Base-by-base conservation (phyloP, 768 basidiomycete species). In the Amanita inopinata region DNA sequence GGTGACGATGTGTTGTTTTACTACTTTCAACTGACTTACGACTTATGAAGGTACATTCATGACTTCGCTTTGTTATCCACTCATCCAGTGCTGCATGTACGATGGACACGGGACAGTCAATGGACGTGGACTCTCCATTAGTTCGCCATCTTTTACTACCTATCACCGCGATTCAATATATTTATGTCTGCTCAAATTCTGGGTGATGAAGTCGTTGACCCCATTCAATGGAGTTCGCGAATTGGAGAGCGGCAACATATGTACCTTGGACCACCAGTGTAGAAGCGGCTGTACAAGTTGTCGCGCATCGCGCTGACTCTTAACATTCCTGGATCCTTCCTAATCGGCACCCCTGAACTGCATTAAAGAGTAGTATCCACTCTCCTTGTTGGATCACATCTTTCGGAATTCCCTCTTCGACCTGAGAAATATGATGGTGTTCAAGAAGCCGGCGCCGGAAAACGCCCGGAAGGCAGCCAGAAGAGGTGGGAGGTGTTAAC, bases 401-500 rank as follows among this genome's bases (percentile, higher is more conserved):
- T 47, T 60, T 64, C 9, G 56, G 47, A 14, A 61, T 54, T 14
- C 61, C 59, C 8, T 65, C 59, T 14, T 55, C 56, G 22, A 71
- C 76, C 54, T 83, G 81, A 5, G 59, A 52, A 27, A 87, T 68
- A 4, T 66, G 66, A 15, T 65, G 68, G 31, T 76, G 67, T 46
- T 78, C 74, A 14, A 90, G 61, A 5, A 90, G 60, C 74, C 76
- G 83, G 23, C 80, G 68, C 12, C 87, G 69, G 49, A 78, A 62
- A 25, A 84, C 77, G 12, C 86, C 87, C 3, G 71, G 61, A n/a
- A 89, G 69, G 52, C 86, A 86, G 14, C 86, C 85, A 14, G 73
- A 71, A 1, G 62, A 56, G 9, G 66, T 53, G 2, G 70, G 50
- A 15, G 86, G 86, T 1, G 86, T 87, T 43, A 83, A 49, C 87